Evolutionary conservation across 2,329 filamentous ascomycete genomes (phyloP), one percentile per base, ranked within the genome.

Genomic region (Diaporthe vexans): DNA sequence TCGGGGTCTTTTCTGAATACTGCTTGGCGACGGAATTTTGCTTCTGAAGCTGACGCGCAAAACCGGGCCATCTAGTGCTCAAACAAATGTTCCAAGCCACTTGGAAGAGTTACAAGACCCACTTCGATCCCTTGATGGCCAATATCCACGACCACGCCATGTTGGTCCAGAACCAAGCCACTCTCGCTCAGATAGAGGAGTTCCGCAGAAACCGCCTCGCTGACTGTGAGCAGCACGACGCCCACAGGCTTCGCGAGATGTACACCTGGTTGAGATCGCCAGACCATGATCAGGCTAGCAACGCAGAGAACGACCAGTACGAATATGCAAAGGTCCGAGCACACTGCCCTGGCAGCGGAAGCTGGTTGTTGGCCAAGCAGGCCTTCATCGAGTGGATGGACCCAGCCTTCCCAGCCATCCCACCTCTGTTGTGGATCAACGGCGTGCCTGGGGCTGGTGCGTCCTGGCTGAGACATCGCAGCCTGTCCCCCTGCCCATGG

Each of bases 391-490:
- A 76, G 7, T 82, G 81, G 80, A 75, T 77, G 46, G 74, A 78
- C 40, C 73, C 76, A 21, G 71, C 59, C n/a, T 75, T 63, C 37
- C 74, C 74, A 51, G 72, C 71, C 4, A 48, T 76, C 5, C 80
- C 81, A 11, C 74, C 61, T 15, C 51, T 83, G 33, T 59, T 85
- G 15, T 85, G 84, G 83, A 72, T 86, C 1, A 82, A 80, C 74
- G 84, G 84, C 3, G 84, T 81, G 15, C 83, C 83, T 33, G 84
- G 84, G 11, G 82, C 83, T 61, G 83, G 84, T 83, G 77, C 76
- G 78, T 65, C 13, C 48, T 35, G 5, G 1, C 19, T 21, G 40
- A 13, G 21, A 8, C 15, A 3, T 29, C 19, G 3, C 35, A 40
- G 1, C 4, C 13, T 43, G 2, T 26, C 15, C 40, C 7, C 11